Conservation (phyloP, 2,329 filamentous ascomycete genomes). For the Calonectria pteridis region DNA sequence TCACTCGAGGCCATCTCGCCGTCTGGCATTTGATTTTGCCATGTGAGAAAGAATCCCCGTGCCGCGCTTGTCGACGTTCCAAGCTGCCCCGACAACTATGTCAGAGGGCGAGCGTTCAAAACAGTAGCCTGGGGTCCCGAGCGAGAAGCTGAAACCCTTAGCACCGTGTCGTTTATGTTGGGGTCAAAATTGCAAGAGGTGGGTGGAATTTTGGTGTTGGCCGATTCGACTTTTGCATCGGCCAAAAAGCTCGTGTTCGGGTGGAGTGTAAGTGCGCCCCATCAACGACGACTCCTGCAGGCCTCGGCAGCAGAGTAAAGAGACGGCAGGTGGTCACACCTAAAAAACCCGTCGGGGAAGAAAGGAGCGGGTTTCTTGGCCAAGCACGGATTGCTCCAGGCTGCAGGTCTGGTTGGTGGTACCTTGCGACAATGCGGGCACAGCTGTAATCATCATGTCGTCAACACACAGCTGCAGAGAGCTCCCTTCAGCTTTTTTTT, state of each 20-base stretch:
- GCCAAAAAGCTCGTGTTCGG: background rate
- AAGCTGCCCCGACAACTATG: background rate
- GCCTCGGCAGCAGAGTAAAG: background rate
- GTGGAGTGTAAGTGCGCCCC: constrained; percentile 3
- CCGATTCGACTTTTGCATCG: background rate
- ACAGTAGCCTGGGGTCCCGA: background rate
- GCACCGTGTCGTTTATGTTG: background rate
- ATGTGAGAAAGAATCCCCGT: background rate
- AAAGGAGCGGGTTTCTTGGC: background rate
- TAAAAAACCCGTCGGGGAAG: background rate
- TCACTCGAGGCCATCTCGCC: background rate
- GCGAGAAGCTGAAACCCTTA: background rate
- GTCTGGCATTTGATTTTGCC: background rate
- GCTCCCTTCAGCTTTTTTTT: constrained; percentile 10
- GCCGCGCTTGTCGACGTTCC: background rate
- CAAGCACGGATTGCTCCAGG: background rate
- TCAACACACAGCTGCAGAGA: constrained; percentile 12
- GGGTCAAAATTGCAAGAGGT: background rate
- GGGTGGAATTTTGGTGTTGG: background rate
- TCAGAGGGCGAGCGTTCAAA: background rate
- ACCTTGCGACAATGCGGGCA: constrained; percentile 1
- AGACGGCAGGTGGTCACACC: background rate
- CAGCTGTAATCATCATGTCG: constrained; percentile 3
- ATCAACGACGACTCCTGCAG: background rate
- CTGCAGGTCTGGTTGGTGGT: constrained; percentile 7